Conservation (phyloP, 2,329 filamentous ascomycete species). For the Diaporthe sp. region DNA sequence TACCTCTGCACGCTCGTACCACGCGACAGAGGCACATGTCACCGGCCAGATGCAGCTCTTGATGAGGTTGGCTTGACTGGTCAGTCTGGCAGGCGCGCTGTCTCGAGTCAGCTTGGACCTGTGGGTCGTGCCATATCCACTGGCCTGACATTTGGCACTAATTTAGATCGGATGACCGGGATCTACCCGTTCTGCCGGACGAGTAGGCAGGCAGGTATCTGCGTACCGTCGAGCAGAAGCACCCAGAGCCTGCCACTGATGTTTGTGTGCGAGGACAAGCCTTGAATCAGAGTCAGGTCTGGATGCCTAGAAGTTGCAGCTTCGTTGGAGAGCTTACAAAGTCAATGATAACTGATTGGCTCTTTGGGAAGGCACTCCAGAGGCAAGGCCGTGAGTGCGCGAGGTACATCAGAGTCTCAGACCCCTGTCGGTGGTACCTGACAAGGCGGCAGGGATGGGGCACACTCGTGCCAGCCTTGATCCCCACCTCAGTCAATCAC, state of each 20-base stretch:
- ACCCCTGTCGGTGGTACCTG: background rate
- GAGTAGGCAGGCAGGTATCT: slow-evolving; percentile 5
- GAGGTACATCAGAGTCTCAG: background rate
- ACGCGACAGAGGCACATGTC: background rate
- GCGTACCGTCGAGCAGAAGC: background rate
- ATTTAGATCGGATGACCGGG: slow-evolving; percentile 23
- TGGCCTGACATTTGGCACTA: slow-evolving; percentile 24
- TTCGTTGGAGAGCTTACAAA: background rate
- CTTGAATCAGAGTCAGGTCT: background rate
- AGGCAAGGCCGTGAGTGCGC: background rate
- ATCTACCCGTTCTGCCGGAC: slow-evolving; percentile 25
- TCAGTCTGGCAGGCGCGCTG: background rate
- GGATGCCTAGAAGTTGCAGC: background rate
- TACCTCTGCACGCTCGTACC: background rate
- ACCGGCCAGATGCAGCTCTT: background rate
- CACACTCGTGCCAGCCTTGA: background rate
- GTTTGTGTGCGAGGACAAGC: background rate
- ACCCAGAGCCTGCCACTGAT: background rate
- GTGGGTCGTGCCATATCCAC: slow-evolving; percentile 14
- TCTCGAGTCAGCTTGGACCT: slow-evolving; percentile 17
- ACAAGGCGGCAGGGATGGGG: background rate
- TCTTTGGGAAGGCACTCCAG: background rate
- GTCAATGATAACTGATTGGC: too few relatives aligned
- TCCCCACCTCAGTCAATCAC: slow-evolving; percentile 21
- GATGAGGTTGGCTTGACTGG: slow-evolving; percentile 3